Base-by-base conservation (phyloP, 306 rosid genomes). In the Hippophae tibetana region DNA sequence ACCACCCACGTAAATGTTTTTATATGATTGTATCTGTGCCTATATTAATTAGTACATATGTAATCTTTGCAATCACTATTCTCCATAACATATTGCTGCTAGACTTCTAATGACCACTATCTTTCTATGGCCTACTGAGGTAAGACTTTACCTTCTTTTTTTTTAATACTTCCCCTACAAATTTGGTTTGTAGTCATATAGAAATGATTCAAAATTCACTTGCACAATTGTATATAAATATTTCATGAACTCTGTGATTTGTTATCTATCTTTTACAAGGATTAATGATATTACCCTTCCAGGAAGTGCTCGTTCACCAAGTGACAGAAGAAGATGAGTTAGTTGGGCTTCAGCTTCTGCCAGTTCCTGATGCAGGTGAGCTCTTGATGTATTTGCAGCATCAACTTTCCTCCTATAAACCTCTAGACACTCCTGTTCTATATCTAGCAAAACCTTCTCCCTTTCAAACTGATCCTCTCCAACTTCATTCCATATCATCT, bases 401-500 rank as follows among this genome's bases (percentile, higher is more conserved):
- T 92, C 95, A 47, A 92, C 99, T 80, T 86, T 92, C 78, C 77
- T 86, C 70, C 95, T 81, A 65, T 78, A 73, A 54, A 92, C 94
- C 59, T 83, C 90, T 7, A 88, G 84, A 54, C 99, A 92, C 56
- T 88, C 99, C 62, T 86, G 99, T 73, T 88, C 97, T 69, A 92
- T 77, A 70, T 92, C 86, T 52, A 88, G 71, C 68, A 92, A 77
- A 79, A 88, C 81, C 72, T 86, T 92, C 72, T 88, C 99, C 69
- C 94, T 84, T 57, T 83, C 95, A 41, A 78, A 78, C 64, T 88
- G 79, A 47, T 88, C 97, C 78, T 88, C 96, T 72, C 99, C 99
- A 44, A 92, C 81, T 88, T 92, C 99, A 43, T 92, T 87, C 99
- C 97, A 92, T 57, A 92, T 92, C 73, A 84, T 88, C 99, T 92